Percentiles rank a stretch among this genome's conserved stretches.
These are phyloP conservation scores for Sphaerulina musiva DNA, from an alignment of 2,329 filamentous ascomycete genomes.

Conservation along the genomic window DNA sequence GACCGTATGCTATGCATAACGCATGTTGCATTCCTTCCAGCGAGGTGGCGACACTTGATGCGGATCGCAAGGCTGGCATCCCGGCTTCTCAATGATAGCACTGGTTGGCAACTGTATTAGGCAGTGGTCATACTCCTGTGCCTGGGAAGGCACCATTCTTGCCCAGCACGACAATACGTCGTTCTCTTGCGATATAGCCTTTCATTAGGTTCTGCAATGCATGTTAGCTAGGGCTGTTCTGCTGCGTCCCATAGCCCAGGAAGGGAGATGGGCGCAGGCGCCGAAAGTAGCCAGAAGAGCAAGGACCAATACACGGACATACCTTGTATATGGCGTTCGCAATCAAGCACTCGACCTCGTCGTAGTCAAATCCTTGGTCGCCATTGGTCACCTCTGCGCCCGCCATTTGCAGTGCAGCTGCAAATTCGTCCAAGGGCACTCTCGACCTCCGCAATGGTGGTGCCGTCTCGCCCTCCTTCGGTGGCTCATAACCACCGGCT, in stretches of 20 bases:
- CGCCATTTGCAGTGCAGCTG: constrained; percentile 71
- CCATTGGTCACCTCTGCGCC: constrained; percentile 46
- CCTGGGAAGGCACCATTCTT: constrained; percentile 90
- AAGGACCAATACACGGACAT: constrained; percentile 25
- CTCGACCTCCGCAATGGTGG: constrained; percentile 63
- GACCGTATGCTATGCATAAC: not conserved
- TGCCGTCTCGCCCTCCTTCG: constrained; percentile 55
- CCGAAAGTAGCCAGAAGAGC: not conserved
- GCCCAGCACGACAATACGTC: constrained; percentile 83
- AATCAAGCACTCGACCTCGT: constrained; percentile 91
- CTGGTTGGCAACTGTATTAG: not conserved
- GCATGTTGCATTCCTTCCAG: not conserved
- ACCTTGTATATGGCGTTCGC: constrained; percentile 99
- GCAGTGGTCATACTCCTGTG: constrained; percentile 57
- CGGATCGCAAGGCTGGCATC: not conserved
- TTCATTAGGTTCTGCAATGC: constrained; percentile 76
- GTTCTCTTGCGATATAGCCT: constrained; percentile 90
- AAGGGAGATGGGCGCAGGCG: not conserved
- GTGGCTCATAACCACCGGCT: constrained; percentile 70
- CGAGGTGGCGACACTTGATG: not conserved
- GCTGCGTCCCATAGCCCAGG: constrained; percentile 5
- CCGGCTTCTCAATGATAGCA: not conserved
- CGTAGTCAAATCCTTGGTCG: constrained; percentile 64
- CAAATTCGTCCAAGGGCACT: constrained; percentile 76
- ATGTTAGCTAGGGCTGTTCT: constrained; percentile 8